phyloP scores from a whole-genome alignment of 2,329 filamentous ascomycete species.

The Clonostachys rosea region DNA sequence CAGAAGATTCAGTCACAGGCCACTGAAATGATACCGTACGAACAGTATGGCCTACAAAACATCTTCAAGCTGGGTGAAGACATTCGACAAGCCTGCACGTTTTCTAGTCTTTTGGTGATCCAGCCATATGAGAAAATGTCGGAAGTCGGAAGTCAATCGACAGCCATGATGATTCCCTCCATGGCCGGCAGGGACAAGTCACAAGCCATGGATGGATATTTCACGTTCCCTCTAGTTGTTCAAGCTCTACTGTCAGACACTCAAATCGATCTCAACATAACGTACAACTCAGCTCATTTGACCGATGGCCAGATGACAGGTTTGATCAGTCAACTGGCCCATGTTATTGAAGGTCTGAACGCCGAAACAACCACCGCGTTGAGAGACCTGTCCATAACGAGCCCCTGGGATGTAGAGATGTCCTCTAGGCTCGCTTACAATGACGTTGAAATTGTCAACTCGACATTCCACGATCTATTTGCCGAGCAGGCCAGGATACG shows the following conservation, averaged over 20 bases:
- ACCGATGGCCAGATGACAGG: no score
- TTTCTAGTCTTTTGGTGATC: constrained; percentile 6
- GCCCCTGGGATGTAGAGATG: no score
- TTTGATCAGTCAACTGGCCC: no score
- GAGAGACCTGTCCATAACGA: no score
- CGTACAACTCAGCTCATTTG: not conserved
- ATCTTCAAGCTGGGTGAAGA: constrained; percentile 11
- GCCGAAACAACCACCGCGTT: no score
- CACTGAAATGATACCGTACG: constrained; percentile 12
- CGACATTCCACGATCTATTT: not conserved
- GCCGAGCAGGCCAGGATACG: not conserved
- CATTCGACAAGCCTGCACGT: constrained; percentile 2
- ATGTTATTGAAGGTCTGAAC: no score
- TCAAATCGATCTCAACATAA: not conserved
- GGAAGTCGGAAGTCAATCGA: not conserved
- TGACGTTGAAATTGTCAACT: not conserved
- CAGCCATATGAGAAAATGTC: constrained; percentile 3
- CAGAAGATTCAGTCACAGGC: constrained; percentile 10
- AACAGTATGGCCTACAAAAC: constrained; percentile 16
- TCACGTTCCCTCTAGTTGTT: constrained; percentile 4
- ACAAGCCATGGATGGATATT: constrained; percentile 4
- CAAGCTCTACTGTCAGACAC: constrained; percentile 17
- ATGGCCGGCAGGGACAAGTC: not conserved
- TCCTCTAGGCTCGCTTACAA: no score
- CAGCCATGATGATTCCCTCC: not conserved